A percentile compares a stretch with the other conserved stretches of the same genome.
phyloP scores from a whole-genome alignment of 805 yeast species.

The Brettanomyces custersianus region DNA sequence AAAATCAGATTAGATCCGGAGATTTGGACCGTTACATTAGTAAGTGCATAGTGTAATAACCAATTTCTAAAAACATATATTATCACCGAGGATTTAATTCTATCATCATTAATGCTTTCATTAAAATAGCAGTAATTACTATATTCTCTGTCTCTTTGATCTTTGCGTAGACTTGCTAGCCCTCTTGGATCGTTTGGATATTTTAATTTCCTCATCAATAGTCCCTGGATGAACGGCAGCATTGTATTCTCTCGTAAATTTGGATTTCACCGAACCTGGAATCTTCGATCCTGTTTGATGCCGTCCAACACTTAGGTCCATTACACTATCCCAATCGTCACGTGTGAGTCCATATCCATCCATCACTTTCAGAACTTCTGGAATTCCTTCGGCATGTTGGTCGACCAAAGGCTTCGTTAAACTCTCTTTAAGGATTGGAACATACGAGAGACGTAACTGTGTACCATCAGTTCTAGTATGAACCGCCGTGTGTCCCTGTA shows the following conservation, averaged over 20 bases:
- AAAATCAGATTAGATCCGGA: too few species aligned
- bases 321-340: slow-evolving; percentile 85
- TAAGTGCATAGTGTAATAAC: too few species aligned
- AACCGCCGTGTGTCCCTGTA: slow-evolving; percentile 80
- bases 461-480: slow-evolving; percentile 67
- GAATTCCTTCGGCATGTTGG: slow-evolving; percentile 55
- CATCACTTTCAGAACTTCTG: slow-evolving; percentile 57
- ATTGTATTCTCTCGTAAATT: slow-evolving; percentile 83
- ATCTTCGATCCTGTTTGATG: slow-evolving; percentile 40
- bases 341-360: slow-evolving; percentile 80
- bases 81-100: too few species aligned
- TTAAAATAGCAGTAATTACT: too few species aligned
- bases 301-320: slow-evolving; percentile 74
- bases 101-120: too few species aligned
- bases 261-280: slow-evolving; percentile 70
- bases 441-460: slow-evolving; percentile 68
- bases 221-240: slow-evolving; percentile 73
- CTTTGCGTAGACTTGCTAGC: too few species aligned
- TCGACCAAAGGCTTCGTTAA: slow-evolving; percentile 50
- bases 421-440: slow-evolving; percentile 53
- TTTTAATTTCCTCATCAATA: too few species aligned
- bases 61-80: too few species aligned
- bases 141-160: too few species aligned
- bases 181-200: too few species aligned
- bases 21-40: too few species aligned